Evolutionary conservation across 352 stramenopile species (phyloP), one percentile per base, ranked within the genome.

Genomic region (Phytophthora colocasiae): DNA sequence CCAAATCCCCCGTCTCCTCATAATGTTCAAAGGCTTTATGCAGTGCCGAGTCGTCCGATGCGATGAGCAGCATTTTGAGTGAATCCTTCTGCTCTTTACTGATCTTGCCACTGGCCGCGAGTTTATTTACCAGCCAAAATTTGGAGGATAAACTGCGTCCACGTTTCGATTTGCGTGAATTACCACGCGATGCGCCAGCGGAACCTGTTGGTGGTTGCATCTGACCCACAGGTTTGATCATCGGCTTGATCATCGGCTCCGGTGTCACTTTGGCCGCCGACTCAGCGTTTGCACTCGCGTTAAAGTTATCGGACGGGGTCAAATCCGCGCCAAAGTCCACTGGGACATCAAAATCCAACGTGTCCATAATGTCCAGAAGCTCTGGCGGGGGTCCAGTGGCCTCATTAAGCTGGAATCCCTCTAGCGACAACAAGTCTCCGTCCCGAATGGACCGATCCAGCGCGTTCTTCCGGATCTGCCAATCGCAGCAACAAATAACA

Each of bases 81-180:
- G 82, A 87, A 49, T 91, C 81, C 63, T 92, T 92, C 68, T 94
- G 85, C 63, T 94, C 83, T 44, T 86, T 80, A 36, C 80, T 91
- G 73, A 94, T 94, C 71, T 89, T 90, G 34, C 86, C 86, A 59
- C 79, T 91, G 36, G 81, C 74, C 10, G 86, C 86, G 43, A 94
- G 78, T 43, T 90, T 92, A 77, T 94, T 92, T 32, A 94, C 80
- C 36, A 92, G 86, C 86, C 82, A 92, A 45, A 92, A 94, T 69
- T 94, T 94, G 69, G 83, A 92, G 63, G 86, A 94, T 10, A 94
- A 70, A 34, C 84, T 92, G 22, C 86, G 81, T 43, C 75, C 78
- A 12, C 86, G 80, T 57, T 92, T 94, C 6, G 81, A 60, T 56
- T 91, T 91, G 46, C 80, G 80, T 8, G 74, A 87, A 10, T 60